Conservation (phyloP, 139 green algal species). For the Chlorella sp. region DNA sequence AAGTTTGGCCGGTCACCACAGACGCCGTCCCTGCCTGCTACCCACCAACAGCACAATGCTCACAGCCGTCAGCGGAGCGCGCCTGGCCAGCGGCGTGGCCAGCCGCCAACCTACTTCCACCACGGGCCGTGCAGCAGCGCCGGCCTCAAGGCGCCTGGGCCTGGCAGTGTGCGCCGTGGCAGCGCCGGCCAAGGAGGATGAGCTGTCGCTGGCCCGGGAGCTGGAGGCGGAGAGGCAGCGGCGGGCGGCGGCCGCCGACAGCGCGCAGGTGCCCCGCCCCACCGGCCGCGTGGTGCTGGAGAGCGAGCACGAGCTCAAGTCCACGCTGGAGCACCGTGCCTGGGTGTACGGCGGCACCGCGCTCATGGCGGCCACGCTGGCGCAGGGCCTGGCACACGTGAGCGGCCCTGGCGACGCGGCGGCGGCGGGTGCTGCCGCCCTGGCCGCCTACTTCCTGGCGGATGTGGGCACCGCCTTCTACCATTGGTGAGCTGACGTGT, state of each 20-base stretch:
- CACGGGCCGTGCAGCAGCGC: conserved; percentile 15
- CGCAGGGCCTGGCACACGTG: conserved; percentile 35
- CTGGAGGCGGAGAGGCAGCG: not conserved
- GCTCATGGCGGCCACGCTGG: conserved; percentile 57
- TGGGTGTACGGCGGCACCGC: conserved; percentile 62
- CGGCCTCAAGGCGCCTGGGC: no score
- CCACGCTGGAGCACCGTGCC: conserved; percentile 60
- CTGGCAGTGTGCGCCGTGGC: not conserved
- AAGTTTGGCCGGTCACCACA: not conserved
- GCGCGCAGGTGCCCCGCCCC: not conserved
- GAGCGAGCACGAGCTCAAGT: conserved; percentile 55
- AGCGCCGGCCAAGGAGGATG: not conserved
- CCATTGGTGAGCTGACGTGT: conserved; percentile 15
- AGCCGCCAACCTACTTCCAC: not conserved
- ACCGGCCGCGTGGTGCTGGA: conserved; percentile 56
- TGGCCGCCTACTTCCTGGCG: conserved; percentile 70
- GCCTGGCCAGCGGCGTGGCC: not conserved
- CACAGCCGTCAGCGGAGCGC: not conserved
- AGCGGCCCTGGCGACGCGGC: conserved; percentile 13
- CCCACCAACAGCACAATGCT: not conserved
- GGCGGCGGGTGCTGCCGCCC: conserved; percentile 15
- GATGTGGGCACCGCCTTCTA: conserved; percentile 44
- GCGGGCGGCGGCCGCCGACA: not conserved
- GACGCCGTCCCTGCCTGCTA: not conserved
- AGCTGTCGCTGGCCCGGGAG: not conserved